These are phyloP conservation scores for Oryza rufipogon DNA, from an alignment of 176 grass and related monocot species.

Conservation along the genomic window DNA sequence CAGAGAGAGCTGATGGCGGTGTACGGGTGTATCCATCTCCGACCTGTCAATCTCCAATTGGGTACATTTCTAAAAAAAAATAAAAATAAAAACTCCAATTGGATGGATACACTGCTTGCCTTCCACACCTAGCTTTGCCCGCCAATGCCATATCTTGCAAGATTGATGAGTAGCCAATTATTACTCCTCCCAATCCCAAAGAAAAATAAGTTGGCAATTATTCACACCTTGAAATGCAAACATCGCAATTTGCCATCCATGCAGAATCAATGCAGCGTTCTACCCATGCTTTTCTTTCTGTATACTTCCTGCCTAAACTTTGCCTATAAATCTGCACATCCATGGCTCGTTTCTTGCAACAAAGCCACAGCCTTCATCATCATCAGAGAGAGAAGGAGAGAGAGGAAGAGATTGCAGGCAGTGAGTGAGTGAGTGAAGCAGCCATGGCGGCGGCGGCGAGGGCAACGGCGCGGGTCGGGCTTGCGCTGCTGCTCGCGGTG, in stretches of 20 bases:
- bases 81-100: no score
- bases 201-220: not conserved
- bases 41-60: not conserved
- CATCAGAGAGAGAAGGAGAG: not conserved
- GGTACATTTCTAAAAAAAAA: no score
- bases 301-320: not conserved
- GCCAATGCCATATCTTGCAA: not conserved
- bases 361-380: not conserved
- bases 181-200: no score
- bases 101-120: not conserved
- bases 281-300: not conserved
- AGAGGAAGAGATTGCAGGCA: not conserved
- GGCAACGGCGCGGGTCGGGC: not conserved
- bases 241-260: not conserved
- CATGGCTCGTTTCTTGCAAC: not conserved
- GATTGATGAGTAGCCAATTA: not conserved
- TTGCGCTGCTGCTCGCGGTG: not conserved
- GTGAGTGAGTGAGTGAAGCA: no score
- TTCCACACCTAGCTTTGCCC: not conserved
- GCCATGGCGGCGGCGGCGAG: not conserved
- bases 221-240: not conserved
- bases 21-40: not conserved
- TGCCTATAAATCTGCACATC: not conserved
- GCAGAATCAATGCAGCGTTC: not conserved
- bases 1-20: not conserved